Base-by-base conservation (phyloP, 1,284 basidiomycete genomes). In the Blastosporella zonata region DNA sequence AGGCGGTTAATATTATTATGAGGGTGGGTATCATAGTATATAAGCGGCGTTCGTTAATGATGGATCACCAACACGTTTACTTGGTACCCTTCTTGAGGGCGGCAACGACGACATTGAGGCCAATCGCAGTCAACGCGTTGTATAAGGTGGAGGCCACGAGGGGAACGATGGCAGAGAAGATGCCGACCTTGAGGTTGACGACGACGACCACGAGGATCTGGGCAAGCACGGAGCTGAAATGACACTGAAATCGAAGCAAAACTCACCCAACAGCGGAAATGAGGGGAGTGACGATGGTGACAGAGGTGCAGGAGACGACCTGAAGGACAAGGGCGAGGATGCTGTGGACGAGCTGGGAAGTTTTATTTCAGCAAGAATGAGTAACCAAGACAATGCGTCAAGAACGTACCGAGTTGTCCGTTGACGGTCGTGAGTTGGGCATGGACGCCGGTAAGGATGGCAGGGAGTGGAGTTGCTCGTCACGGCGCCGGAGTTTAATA, bases 161-260 rank as follows among this genome's bases (percentile, higher is more conserved):
- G 9, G 20, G 36, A 21, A 6, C 20, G 10, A 18, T 45, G 15
- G 43, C 25, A 6, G 23, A 10, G 9, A 45, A 45, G 22, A 45
- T 37, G 34, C 43, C 43, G 25, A 20, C 43, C 2, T 36, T 7
- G 27, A 45, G 43, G 15, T 45, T 21, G 13, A 29, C 43, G 13
- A 45, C 28, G 13, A 45, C 21, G 35, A 2, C 6, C 3, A 22
- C 25, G 22, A 45, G 25, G n/a, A 45, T 15, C 6, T 45, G 8
- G 9, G 5, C 25, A 21, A 45, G 13, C 10, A 45, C 34, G 25
- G 34, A 10, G 28, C 43, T 45, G 10, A n/a, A 13, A 15, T 20
- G n/a, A n/a, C 3, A 20, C 10, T 6, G 6, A 10, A 2, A 15
- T 4, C 10, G 27, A 21, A 1, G 21, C n/a, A 22, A 29, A 5